phyloP scores from a whole-genome alignment of 2,329 filamentous ascomycete species.

The Venturia asperata region DNA sequence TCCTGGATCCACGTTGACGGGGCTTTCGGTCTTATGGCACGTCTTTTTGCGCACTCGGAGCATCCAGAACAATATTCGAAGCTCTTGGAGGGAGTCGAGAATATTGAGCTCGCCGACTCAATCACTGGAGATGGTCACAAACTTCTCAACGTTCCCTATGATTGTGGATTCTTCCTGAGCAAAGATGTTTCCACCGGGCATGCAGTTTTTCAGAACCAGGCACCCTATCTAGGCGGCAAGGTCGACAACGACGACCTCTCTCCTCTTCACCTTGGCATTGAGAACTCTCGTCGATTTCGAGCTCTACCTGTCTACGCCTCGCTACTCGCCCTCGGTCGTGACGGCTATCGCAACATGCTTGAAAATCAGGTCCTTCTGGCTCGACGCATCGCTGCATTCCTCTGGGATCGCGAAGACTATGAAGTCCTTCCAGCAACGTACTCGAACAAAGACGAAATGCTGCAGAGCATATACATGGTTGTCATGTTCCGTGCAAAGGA shows the following conservation, averaged over 20 bases:
- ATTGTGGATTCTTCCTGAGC: conserved; percentile 84
- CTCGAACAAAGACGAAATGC: conserved; percentile 29
- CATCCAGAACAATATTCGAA: conserved; percentile 46
- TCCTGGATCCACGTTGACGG: conserved; percentile 90
- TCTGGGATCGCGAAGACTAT: conserved; percentile 56
- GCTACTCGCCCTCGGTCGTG: conserved; percentile 63
- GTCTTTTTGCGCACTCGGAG: conserved; percentile 44
- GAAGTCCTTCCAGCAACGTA: conserved; percentile 53
- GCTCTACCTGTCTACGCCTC: conserved; percentile 84
- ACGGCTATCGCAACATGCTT: conserved; percentile 63
- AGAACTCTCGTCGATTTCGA: conserved; percentile 86
- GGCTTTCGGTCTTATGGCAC: conserved; percentile 80
- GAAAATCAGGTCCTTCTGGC: conserved; percentile 65
- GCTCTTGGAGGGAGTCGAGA: conserved; percentile 48
- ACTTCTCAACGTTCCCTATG: conserved; percentile 91
- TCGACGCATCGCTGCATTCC: conserved; percentile 56
- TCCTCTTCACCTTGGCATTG: conserved; percentile 77
- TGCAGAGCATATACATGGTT: conserved; percentile 57
- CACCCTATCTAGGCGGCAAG: conserved; percentile 60
- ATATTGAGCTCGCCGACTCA: conserved; percentile 76
- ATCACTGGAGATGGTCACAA: conserved; percentile 86
- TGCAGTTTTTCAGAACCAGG: conserved; percentile 71
- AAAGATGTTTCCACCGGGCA: conserved; percentile 52
- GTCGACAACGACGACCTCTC: conserved; percentile 53
- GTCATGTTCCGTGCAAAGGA: conserved; percentile 72